These are phyloP conservation scores for Sarocladium strictum DNA, from an alignment of 2,329 filamentous ascomycete species.

Conservation along the genomic window DNA sequence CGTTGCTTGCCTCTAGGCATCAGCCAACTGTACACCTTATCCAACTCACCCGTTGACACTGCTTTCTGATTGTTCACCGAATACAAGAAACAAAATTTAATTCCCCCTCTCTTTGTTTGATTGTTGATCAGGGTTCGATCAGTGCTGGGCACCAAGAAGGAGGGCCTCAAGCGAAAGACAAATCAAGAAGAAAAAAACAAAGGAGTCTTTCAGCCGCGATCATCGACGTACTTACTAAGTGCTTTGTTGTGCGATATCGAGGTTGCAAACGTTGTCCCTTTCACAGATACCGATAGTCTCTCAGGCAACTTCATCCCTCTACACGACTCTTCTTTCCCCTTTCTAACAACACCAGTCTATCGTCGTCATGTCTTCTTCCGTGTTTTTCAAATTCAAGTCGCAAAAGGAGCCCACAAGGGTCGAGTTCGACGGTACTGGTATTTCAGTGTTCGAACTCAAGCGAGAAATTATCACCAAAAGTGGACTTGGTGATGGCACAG, in stretches of 20 bases:
- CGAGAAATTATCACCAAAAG: constrained; percentile 96
- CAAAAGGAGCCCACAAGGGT: constrained; percentile 92
- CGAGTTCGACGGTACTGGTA: constrained; percentile 94
- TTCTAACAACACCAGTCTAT: background rate
- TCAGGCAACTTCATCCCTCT: background rate
- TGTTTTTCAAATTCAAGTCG: constrained; percentile 99
- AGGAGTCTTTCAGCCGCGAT: constrained; percentile 9
- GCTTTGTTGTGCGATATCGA: constrained; percentile 20
- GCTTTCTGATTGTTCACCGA: constrained; percentile 27
- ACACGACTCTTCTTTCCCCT: background rate
- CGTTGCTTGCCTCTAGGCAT: constrained; percentile 27
- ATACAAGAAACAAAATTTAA: constrained; percentile 35
- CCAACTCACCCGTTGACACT: constrained; percentile 28
- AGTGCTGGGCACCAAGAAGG: constrained; percentile 13
- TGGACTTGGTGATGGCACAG: constrained; percentile 87
- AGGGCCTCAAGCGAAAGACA: constrained; percentile 30
- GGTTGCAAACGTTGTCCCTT: constrained; percentile 11
- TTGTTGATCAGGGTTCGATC: constrained; percentile 10
- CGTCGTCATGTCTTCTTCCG: constrained; percentile 79
- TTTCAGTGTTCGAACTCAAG: constrained; percentile 97
- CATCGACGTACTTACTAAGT: constrained; percentile 24
- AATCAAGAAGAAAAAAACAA: constrained; percentile 25
- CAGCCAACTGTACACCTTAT: constrained; percentile 35
- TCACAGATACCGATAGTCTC: background rate
- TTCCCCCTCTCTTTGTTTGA: constrained; percentile 6